A percentile compares a stretch with the other conserved stretches of the same genome.
phyloP scores from a whole-genome alignment of 1,284 basidiomycete genomes.

The Malassezia slooffiae region DNA sequence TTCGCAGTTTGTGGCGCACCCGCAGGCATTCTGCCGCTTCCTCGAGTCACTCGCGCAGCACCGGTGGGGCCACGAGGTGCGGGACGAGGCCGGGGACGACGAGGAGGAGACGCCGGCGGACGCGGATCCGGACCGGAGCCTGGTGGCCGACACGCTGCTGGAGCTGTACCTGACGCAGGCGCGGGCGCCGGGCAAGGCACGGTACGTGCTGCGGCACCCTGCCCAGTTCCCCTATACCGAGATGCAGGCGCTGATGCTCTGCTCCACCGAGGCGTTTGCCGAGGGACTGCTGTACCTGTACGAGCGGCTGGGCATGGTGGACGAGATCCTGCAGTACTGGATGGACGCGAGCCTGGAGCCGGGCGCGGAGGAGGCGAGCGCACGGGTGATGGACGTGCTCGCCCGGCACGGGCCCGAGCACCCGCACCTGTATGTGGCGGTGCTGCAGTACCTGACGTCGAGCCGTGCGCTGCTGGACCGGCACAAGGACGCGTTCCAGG shows the following conservation, averaged over 20 bases:
- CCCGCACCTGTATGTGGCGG: constrained; percentile 71
- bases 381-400: constrained; percentile 59
- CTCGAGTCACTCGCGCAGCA: constrained; percentile 72
- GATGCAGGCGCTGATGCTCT: constrained; percentile 83
- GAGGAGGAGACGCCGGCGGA: constrained; percentile 7
- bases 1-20: constrained; percentile 85
- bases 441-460: constrained; percentile 78
- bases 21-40: constrained; percentile 69
- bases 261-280: constrained; percentile 69
- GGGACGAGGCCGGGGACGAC: constrained; percentile 9
- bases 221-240: constrained; percentile 64
- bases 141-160: constrained; percentile 58
- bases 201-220: constrained; percentile 30
- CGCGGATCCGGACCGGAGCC: constrained; percentile 11
- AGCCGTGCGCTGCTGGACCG: constrained; percentile 54
- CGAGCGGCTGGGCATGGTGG: constrained; percentile 90
- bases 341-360: constrained; percentile 51
- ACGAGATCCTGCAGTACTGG: constrained; percentile 83
- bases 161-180: constrained; percentile 73
- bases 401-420: constrained; percentile 61
- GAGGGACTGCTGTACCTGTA: constrained; percentile 76
- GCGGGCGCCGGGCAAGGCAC: constrained; percentile 16
- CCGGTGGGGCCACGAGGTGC: constrained; percentile 67
- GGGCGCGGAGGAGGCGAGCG: constrained; percentile 47
- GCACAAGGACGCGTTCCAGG: constrained; percentile 59